Evolutionary conservation across 148 eudicot species (phyloP), one percentile per base, ranked within the genome.

Genomic region (Rhododendron williamsianum): DNA sequence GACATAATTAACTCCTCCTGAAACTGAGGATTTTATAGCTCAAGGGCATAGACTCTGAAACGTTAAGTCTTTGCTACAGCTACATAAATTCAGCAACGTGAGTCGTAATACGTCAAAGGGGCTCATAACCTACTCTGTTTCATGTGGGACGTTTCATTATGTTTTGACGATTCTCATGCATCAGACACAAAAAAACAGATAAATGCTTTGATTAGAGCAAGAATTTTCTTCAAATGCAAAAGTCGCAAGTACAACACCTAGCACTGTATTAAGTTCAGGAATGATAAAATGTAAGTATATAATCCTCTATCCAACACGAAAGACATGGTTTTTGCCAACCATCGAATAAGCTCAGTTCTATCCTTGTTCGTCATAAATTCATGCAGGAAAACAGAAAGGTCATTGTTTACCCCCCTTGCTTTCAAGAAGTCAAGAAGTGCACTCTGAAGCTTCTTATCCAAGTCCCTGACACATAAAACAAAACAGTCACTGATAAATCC

Each of bases 351-450:
- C 90, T 95, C 96, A 60, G 81, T 85, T 83, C 92, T 89, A 82
- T 93, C 94, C 89, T 93, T 95, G 92, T 95, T 92, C 89, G 83
- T 41, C 92, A 92, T 92, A 84, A 87, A 93, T 36, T 89, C 87
- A 89, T 95, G 94, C 92, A 95, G 87, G 92, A 95, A 95, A 86
- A 21, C 49, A 81, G 92, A 90, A 72, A 93, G 94, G 38, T 92
- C 93, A 58, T 85, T 88, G 76, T 90, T 85, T 80, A 95, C 89
- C 33, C 94, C 96, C 88, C 98, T 93, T 84, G 86, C 92, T 86
- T 91, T 89, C 91, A 95, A 89, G 88, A 91, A 93, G 67, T 92
- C 91, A 51, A 85, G 84, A 38, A 95, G 85, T 86, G 89, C 90
- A 86, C 84, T 91, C 81, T 88, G 94, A 86, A 95, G 90, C 89